Percentiles rank a stretch among this genome's conserved stretches.
Evolutionary conservation across 176 grass and related monocot species (phyloP).

Genomic region (Oryza meridionalis): DNA sequence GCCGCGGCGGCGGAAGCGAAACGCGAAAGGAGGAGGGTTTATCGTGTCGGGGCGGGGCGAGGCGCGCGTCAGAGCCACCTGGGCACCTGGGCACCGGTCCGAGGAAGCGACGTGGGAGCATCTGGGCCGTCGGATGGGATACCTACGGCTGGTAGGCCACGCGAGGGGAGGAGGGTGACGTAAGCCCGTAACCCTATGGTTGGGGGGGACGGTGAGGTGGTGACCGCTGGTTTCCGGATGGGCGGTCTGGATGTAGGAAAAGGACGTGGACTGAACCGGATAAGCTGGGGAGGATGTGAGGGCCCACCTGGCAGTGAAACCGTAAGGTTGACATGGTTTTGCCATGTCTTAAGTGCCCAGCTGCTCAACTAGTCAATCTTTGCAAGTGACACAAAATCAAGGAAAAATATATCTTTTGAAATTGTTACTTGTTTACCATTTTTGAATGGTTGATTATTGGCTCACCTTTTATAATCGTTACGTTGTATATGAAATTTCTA

Average conservation of each 20-base stretch:
- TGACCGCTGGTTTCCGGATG: too few species aligned
- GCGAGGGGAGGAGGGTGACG: background rate
- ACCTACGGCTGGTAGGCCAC: background rate
- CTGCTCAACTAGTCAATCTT: too few species aligned
- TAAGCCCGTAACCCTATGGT: slow-evolving; percentile 31
- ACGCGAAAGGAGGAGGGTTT: slow-evolving; percentile 44
- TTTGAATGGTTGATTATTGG: too few species aligned
- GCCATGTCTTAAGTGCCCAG: too few species aligned
- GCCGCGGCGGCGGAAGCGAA: slow-evolving; percentile 32
- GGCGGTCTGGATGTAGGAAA: too few species aligned
- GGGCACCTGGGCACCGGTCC: background rate
- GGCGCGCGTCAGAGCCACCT: background rate
- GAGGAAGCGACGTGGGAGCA: slow-evolving; percentile 5
- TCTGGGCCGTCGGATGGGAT: background rate
- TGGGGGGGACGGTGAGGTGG: background rate
- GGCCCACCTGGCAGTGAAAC: background rate
- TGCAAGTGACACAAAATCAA: too few species aligned
- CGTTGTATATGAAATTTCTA: too few species aligned
- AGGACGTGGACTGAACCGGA: background rate
- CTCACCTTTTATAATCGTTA: too few species aligned
- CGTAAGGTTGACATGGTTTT: background rate
- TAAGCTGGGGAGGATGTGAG: background rate
- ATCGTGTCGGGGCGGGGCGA: slow-evolving; percentile 36
- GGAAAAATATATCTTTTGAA: too few species aligned
- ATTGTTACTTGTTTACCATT: too few species aligned